Percentiles rank a stretch among this genome's conserved stretches.
Evolutionary conservation across 805 yeast genomes (phyloP).

Genomic region (Starmerella apicola): DNA sequence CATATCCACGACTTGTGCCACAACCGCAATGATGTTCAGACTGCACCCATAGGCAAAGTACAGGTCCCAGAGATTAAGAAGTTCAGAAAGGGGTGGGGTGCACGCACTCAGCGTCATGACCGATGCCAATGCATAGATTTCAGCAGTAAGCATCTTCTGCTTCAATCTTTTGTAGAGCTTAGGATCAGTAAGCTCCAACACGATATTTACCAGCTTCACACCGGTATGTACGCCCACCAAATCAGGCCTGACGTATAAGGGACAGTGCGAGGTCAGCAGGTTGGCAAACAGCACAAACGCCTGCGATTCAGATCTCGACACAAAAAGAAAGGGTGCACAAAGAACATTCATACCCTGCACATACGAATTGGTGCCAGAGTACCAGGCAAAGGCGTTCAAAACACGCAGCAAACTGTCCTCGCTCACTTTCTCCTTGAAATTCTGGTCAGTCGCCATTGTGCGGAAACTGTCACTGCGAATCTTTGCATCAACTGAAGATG

Average conservation of each 20-base stretch:
- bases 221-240: slow-evolving; percentile 76
- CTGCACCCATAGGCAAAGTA: slow-evolving; percentile 84
- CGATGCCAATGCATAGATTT: slow-evolving; percentile 62
- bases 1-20: slow-evolving; percentile 66
- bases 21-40: slow-evolving; percentile 69
- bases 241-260: slow-evolving; percentile 65
- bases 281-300: slow-evolving; percentile 62
- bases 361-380: slow-evolving; percentile 26
- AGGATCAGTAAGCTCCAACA: slow-evolving; percentile 61
- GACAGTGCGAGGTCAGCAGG: slow-evolving; percentile 52
- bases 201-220: slow-evolving; percentile 54
- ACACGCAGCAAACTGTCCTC: slow-evolving; percentile 58
- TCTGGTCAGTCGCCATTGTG: slow-evolving; percentile 62
- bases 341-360: slow-evolving; percentile 91
- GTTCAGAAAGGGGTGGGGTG: slow-evolving; percentile 70
- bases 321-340: slow-evolving; percentile 69
- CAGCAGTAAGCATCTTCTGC: slow-evolving; percentile 61
- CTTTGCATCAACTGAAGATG: slow-evolving; percentile 49
- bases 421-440: slow-evolving; percentile 52
- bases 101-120: slow-evolving; percentile 78
- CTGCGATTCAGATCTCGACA: slow-evolving; percentile 71
- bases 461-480: slow-evolving; percentile 78
- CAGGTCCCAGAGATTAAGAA: slow-evolving; percentile 76
- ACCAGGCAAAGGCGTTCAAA: slow-evolving; percentile 54
- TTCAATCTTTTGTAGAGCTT: slow-evolving; percentile 47